phyloP scores from a whole-genome alignment of 805 yeast genomes.

The Ogataea saltuana region DNA sequence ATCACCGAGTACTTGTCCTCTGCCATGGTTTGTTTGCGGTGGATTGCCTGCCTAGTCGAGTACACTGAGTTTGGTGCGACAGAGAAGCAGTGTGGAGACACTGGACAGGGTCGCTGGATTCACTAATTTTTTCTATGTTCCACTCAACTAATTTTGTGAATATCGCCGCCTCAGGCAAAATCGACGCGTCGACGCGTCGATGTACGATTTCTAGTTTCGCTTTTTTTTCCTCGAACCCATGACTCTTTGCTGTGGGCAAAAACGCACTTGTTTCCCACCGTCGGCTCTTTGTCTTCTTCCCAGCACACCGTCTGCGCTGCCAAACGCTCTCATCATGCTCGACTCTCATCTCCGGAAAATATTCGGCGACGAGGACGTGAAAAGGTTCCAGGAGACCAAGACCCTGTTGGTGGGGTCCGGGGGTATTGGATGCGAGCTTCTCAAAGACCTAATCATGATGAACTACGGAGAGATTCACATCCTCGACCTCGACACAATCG shows the following conservation, averaged over 20 bases:
- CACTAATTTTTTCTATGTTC: neutral
- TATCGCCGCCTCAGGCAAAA: too few relatives aligned
- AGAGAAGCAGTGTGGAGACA: too few relatives aligned
- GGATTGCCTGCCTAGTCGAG: neutral
- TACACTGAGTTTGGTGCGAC: neutral
- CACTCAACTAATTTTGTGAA: neutral
- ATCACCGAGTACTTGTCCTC: slow-evolving; percentile 67
- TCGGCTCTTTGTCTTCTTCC: too few relatives aligned
- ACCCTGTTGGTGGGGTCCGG: slow-evolving; percentile 93
- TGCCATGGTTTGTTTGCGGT: slow-evolving; percentile 16
- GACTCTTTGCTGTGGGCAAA: too few relatives aligned
- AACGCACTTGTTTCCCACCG: too few relatives aligned
- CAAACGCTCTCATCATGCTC: slow-evolving; percentile 7
- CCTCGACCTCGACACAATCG: slow-evolving; percentile 95
- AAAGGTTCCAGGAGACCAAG: slow-evolving; percentile 42
- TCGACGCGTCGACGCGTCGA: neutral
- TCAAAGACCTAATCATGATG: slow-evolving; percentile 75
- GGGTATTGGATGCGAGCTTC: slow-evolving; percentile 91
- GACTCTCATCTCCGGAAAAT: slow-evolving; percentile 42
- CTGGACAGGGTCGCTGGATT: too few relatives aligned
- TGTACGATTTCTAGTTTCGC: too few relatives aligned
- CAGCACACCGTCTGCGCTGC: too few relatives aligned
- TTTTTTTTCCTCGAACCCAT: too few relatives aligned
- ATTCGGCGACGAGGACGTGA: slow-evolving; percentile 41
- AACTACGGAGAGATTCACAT: slow-evolving; percentile 87